phyloP scores from a whole-genome alignment of 306 rosid genomes.

The Cicer pinnatifidum region DNA sequence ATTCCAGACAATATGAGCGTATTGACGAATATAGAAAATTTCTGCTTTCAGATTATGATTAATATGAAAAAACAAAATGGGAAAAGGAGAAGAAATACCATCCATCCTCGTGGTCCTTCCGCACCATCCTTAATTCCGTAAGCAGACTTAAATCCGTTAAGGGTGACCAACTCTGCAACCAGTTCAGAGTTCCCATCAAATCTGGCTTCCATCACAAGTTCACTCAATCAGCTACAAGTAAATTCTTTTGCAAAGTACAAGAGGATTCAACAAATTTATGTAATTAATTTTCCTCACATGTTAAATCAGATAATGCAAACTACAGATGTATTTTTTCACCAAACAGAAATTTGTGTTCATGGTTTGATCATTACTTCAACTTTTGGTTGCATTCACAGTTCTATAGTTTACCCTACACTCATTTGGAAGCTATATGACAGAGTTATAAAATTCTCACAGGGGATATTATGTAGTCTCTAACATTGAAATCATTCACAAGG shows the following conservation, averaged over 20 bases:
- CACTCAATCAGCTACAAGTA: constrained; percentile 60
- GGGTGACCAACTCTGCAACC: constrained; percentile 87
- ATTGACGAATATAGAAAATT: constrained; percentile 13
- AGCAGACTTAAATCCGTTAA: constrained; percentile 93
- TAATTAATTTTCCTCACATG: constrained; percentile 12
- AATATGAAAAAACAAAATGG: not conserved
- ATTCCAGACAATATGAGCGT: constrained; percentile 36
- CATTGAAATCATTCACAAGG: not conserved
- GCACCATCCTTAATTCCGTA: constrained; percentile 94
- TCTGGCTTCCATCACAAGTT: constrained; percentile 88
- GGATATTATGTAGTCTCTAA: not conserved
- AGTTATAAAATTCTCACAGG: not conserved
- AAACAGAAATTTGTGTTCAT: constrained; percentile 11
- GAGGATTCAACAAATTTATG: constrained; percentile 10
- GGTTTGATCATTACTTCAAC: constrained; percentile 9
- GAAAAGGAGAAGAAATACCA: constrained; percentile 57
- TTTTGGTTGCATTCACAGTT: constrained; percentile 17
- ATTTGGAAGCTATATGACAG: not conserved
- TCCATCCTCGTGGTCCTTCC: constrained; percentile 98
- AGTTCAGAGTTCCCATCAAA: constrained; percentile 94
- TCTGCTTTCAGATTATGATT: not conserved
- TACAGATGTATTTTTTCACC: constrained; percentile 4
- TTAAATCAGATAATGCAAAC: not conserved
- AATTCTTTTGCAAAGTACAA: constrained; percentile 41
- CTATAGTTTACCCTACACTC: constrained; percentile 9